Percentiles rank a stretch among this genome's conserved stretches.
Evolutionary conservation across 129 eudicot genomes (phyloP).

Genomic region (Dittrichia graveolens): DNA sequence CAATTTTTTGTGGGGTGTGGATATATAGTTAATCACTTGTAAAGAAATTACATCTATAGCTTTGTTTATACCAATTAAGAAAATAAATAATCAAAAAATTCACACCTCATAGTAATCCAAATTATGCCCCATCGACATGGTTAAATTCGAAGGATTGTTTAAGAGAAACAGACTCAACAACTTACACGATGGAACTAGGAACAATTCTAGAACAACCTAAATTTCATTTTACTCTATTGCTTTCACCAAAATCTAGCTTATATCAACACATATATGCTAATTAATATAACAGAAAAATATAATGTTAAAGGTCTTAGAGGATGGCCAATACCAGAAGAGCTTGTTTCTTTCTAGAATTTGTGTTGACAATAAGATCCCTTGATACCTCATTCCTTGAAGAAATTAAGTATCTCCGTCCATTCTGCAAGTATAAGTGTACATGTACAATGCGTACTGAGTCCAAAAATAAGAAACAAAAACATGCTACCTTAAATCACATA

Average conservation of each 20-base stretch:
- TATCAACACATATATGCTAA: neutral
- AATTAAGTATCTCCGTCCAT: slow-evolving; percentile 89
- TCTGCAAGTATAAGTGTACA: slow-evolving; percentile 59
- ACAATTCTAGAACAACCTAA: slow-evolving; percentile 7
- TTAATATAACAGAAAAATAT: slow-evolving; percentile 22
- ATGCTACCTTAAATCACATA: slow-evolving; percentile 15
- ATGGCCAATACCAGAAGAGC: slow-evolving; percentile 70
- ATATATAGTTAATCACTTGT: slow-evolving; percentile 24
- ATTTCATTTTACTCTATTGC: slow-evolving; percentile 1
- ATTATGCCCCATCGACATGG: slow-evolving; percentile 5
- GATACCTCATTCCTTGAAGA: slow-evolving; percentile 95
- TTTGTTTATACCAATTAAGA: slow-evolving; percentile 9
- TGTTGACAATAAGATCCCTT: slow-evolving; percentile 92
- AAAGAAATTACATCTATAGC: slow-evolving; percentile 17
- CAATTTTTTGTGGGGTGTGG: slow-evolving; percentile 28
- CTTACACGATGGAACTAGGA: slow-evolving; percentile 26
- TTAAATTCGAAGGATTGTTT: slow-evolving; percentile 16
- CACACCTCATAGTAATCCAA: slow-evolving; percentile 3
- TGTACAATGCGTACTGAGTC: slow-evolving; percentile 17
- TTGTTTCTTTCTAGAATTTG: slow-evolving; percentile 85
- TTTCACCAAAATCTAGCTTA: slow-evolving; percentile 24
- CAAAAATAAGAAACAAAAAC: neutral
- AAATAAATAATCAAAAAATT: slow-evolving; percentile 3
- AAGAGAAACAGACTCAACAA: slow-evolving; percentile 20
- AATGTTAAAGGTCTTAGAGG: slow-evolving; percentile 2